Evolutionary conservation across 192 early-diverging fungal species (phyloP).

Genomic region (Podochytrium sp.): DNA sequence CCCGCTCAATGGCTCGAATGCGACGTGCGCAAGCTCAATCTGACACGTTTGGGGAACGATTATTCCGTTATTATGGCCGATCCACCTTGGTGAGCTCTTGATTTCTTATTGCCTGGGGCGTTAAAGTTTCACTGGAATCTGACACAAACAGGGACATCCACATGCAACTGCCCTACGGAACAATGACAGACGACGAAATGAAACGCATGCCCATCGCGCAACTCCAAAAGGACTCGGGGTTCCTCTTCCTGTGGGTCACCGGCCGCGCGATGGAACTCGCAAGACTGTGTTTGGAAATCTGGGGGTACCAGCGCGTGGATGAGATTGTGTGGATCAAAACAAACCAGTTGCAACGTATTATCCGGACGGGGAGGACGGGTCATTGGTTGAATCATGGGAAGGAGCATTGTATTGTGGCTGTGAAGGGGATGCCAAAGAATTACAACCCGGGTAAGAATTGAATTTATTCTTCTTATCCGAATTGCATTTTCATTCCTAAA

Average conservation of each 20-base stretch:
- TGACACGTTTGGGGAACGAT: slow-evolving; percentile 53
- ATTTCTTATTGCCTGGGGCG: too few species aligned
- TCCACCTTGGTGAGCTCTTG: slow-evolving; percentile 72
- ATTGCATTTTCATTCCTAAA: not conserved
- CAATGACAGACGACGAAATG: slow-evolving; percentile 71
- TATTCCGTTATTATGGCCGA: slow-evolving; percentile 67
- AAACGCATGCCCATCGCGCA: slow-evolving; percentile 48
- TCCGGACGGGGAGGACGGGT: slow-evolving; percentile 66
- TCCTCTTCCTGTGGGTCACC: slow-evolving; percentile 69
- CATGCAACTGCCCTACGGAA: slow-evolving; percentile 65
- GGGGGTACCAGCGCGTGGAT: slow-evolving; percentile 53
- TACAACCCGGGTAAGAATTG: slow-evolving; percentile 24
- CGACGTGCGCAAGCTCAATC: slow-evolving; percentile 62
- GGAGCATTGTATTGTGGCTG: slow-evolving; percentile 66
- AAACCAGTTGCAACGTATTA: slow-evolving; percentile 56
- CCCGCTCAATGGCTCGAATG: slow-evolving; percentile 70
- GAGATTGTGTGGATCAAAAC: slow-evolving; percentile 71
- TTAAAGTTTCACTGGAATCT: too few species aligned
- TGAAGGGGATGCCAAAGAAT: slow-evolving; percentile 51
- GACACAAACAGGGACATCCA: too few species aligned
- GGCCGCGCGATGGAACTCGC: slow-evolving; percentile 69
- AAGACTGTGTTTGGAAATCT: slow-evolving; percentile 32
- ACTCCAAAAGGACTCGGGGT: slow-evolving; percentile 50
- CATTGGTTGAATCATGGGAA: slow-evolving; percentile 73
- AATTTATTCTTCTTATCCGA: not conserved